A percentile compares a stretch with the other conserved stretches of the same genome.
Evolutionary conservation across 2,329 filamentous ascomycete genomes (phyloP).

Genomic region (Huntiella abstrusa): DNA sequence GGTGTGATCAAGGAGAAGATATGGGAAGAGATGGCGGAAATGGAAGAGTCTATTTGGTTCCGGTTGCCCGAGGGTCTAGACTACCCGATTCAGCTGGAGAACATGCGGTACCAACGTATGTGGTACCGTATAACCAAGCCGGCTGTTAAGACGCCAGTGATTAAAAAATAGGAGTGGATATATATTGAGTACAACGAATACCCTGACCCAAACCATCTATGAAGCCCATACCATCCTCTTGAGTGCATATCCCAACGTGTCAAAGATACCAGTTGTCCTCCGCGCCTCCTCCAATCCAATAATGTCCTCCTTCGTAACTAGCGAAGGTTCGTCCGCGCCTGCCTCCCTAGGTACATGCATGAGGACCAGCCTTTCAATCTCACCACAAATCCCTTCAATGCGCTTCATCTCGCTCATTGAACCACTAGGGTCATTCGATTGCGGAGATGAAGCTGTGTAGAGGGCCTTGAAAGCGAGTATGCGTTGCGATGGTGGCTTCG

Average conservation of each 20-base stretch:
- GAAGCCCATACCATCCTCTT: conserved; percentile 83
- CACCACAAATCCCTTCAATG: conserved; percentile 48
- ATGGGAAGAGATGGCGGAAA: conserved; percentile 55
- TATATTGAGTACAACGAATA: not conserved
- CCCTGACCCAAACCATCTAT: conserved; percentile 2
- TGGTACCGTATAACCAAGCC: conserved; percentile 1
- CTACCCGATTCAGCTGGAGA: conserved; percentile 76
- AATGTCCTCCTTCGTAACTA: conserved; percentile 47
- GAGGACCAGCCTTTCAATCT: conserved; percentile 52
- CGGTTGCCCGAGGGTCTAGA: conserved; percentile 45
- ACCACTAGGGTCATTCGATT: conserved; percentile 24
- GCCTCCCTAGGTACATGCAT: conserved; percentile 22
- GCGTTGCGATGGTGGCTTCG: conserved; percentile 19
- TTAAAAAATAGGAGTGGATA: conserved; percentile 5
- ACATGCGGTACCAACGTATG: conserved; percentile 69
- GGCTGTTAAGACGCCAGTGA: conserved; percentile 1
- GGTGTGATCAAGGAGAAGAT: conserved; percentile 15
- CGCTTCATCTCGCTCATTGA: conserved; percentile 32
- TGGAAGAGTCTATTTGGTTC: conserved; percentile 72
- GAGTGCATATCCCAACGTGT: conserved; percentile 72
- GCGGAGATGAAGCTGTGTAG: conserved; percentile 31
- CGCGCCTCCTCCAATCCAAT: conserved; percentile 72
- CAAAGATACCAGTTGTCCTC: conserved; percentile 68
- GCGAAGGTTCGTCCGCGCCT: conserved; percentile 24
- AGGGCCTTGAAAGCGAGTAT: conserved; percentile 37